Conservation (phyloP, 352 stramenopile genomes). For the Globisporangium takayamanum region DNA sequence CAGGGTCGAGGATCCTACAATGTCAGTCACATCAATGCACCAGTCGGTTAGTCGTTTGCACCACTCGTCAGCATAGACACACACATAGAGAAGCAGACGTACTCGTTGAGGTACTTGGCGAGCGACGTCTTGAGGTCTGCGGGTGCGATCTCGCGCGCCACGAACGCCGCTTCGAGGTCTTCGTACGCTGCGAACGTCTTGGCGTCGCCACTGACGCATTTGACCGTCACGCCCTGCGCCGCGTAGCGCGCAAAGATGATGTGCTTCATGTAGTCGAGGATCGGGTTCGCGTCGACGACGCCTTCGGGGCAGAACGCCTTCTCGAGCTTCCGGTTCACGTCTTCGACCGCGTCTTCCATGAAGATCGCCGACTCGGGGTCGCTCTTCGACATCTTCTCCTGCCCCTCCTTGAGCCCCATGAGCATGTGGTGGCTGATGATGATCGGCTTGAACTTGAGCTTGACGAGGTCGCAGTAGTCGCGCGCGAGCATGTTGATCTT, state of each 20-base stretch:
- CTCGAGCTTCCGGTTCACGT: constrained; percentile 97
- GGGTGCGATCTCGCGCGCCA: constrained; percentile 85
- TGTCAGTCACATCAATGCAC: constrained; percentile 8
- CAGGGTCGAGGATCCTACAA: constrained; percentile 90
- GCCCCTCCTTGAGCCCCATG: constrained; percentile 96
- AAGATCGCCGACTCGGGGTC: constrained; percentile 98
- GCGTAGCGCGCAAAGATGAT: constrained; percentile 92
- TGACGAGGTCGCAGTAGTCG: constrained; percentile 97
- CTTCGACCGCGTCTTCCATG: constrained; percentile 95
- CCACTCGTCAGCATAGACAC: constrained; percentile 2
- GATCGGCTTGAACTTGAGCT: constrained; percentile 92
- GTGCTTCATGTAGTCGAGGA: constrained; percentile 97
- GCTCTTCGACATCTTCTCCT: constrained; percentile 99
- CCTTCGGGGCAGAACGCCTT: constrained; percentile 96
- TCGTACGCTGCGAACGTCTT: constrained; percentile 88
- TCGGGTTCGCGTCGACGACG: constrained; percentile 90
- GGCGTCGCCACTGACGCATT: constrained; percentile 35
- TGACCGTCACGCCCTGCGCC: constrained; percentile 38
- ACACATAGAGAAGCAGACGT: constrained; percentile 23
- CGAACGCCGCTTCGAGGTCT: constrained; percentile 90
- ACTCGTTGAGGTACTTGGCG: constrained; percentile 90
- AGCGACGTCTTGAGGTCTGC: constrained; percentile 93
- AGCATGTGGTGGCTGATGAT: constrained; percentile 99
- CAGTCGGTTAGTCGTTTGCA: constrained; percentile 3
- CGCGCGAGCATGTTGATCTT: constrained; percentile 98